Evolutionary conservation across 208 protist genomes (phyloP).

Genomic region (Tritrichomonas musculus): DNA sequence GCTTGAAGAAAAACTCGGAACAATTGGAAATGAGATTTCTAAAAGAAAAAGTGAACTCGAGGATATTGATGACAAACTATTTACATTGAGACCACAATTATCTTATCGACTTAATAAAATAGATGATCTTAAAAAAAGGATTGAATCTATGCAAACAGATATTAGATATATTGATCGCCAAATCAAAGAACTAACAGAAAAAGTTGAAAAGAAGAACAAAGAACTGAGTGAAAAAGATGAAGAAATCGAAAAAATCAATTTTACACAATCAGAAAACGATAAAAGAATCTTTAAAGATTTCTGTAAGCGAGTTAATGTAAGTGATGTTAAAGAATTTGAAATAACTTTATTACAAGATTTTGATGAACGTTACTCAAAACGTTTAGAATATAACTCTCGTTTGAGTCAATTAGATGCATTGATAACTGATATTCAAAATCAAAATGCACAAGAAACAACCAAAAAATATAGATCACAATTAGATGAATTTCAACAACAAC

Average conservation of each 20-base stretch:
- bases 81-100: not conserved
- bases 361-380: not conserved
- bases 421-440: not conserved
- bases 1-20: not conserved
- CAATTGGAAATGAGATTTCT: not conserved
- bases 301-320: not conserved
- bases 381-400: not conserved
- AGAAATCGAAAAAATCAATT: not conserved
- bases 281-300: slow-evolving; percentile 31
- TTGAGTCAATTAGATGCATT: not conserved
- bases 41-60: not conserved
- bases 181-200: not conserved
- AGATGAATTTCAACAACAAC: not conserved
- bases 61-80: not conserved
- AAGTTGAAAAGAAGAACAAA: not conserved
- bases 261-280: not conserved
- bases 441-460: not conserved
- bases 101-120: not conserved
- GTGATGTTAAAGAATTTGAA: slow-evolving; percentile 32
- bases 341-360: not conserved
- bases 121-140: not conserved
- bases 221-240: not conserved
- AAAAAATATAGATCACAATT: not conserved
- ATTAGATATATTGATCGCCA: not conserved
- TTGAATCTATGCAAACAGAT: not conserved